Base-by-base conservation (phyloP, 441 rosid genomes). In the Euphorbia schlechtendalii region DNA sequence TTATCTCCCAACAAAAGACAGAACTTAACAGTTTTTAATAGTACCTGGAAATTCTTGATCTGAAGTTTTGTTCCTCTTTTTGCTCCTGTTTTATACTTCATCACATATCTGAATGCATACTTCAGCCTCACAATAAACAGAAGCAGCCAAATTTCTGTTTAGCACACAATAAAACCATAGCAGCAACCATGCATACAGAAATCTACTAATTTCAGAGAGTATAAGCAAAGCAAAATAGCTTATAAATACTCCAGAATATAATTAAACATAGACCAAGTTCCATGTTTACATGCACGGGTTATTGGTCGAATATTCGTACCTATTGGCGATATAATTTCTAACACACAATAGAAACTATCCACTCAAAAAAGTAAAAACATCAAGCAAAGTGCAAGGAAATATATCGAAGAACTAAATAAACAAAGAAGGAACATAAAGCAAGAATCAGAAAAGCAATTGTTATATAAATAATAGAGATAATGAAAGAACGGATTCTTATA, bases 401-500 rank as follows among this genome's bases (percentile, higher is more conserved):
- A 38, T 45, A 6, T 21, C 0, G 25, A 4, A 27, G 59, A 59
- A 11, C 18, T 54, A 15, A 49, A 34, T 32, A 45, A 48, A 27
- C 65, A 67, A 69, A 73, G 49, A 46, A 10, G 48, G 59, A 52
- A 49, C 51, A 43, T 20, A 48, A 62, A 59, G 53, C 66, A 45
- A 56, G 41, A 70, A 52, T 49, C 41, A 56, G 61, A 70, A 63
- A 36, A 63, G 65, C 61, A 48, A 49, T 34, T 22, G 22, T 58
- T 56, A 65, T 58, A 40, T 40, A 54, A 38, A 22, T 41, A 52
- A 67, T 67, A 67, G 76, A 78, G 74, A 73, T 69, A 32, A 69
- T 65, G 68, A 69, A 75, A 75, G 70, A 59, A 64, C 79, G 65
- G 61, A 71, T 74, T 78, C 65, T 76, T 65, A 75, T n/a, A n/a